Evolutionary conservation across 257 asterid species (phyloP).

Genomic region (Solanum microdontum): DNA sequence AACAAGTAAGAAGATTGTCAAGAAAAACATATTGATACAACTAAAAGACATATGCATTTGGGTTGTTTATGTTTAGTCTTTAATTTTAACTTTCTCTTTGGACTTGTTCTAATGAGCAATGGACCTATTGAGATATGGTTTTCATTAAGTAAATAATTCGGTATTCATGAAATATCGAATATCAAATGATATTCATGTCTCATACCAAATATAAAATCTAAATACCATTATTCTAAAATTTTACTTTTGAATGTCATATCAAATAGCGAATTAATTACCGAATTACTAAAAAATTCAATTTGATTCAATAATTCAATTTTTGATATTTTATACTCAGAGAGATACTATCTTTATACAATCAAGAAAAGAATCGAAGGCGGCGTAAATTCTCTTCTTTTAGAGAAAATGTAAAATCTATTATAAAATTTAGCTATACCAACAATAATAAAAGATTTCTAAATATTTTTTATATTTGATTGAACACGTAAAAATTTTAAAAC

Average conservation of each 20-base stretch:
- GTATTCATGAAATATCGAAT: too few species aligned
- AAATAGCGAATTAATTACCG: too few species aligned
- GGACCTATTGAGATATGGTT: not conserved
- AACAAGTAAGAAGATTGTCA: not conserved
- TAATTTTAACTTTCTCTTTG: not conserved
- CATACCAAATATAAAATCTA: too few species aligned
- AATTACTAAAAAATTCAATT: fast-evolving
- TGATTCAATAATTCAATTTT: too few species aligned
- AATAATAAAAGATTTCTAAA: not conserved
- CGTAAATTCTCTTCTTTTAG: too few species aligned
- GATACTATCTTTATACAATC: not conserved
- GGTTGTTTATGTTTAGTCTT: not conserved
- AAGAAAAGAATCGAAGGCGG: not conserved
- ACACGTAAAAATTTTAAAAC: not conserved
- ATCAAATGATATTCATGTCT: too few species aligned
- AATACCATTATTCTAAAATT: too few species aligned
- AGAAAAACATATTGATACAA: not conserved
- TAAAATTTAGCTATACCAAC: not conserved
- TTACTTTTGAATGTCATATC: too few species aligned
- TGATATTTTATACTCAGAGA: too few species aligned
- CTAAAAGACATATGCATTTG: not conserved
- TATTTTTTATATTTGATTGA: not conserved
- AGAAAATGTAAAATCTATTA: not conserved
- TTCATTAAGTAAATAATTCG: too few species aligned
- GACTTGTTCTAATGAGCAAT: not conserved